Conservation (phyloP, 441 rosid genomes). For the Raphanus hybrid region DNA sequence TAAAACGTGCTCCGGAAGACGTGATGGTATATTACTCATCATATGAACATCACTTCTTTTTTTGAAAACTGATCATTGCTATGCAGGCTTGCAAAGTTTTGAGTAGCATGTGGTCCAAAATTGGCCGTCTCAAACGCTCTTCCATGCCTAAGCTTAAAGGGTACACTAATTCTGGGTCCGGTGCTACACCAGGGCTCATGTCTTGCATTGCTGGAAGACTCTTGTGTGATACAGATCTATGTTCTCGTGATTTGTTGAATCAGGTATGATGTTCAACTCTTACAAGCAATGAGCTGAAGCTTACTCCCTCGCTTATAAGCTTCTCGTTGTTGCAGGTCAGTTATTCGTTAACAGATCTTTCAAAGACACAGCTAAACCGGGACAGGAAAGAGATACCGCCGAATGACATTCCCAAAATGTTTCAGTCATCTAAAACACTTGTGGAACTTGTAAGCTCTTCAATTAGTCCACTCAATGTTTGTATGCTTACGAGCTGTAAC, state of each 20-base stretch:
- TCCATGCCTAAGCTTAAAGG: conserved; percentile 94
- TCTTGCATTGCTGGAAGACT: conserved; percentile 97
- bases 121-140: conserved; percentile 95
- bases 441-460: conserved; percentile 80
- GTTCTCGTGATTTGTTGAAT: conserved; percentile 88
- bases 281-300: conserved; percentile 31
- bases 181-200: conserved; percentile 95
- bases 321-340: conserved; percentile 74
- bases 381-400: conserved; percentile 90
- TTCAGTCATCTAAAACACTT: conserved; percentile 76
- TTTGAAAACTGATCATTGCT: conserved; percentile 16
- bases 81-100: conserved; percentile 87
- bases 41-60: background rate
- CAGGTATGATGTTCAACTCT: conserved; percentile 57
- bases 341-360: conserved; percentile 92
- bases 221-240: conserved; percentile 86
- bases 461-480: conserved; percentile 19
- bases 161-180: conserved; percentile 75
- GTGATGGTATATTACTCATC: conserved; percentile 11
- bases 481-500: conserved; percentile 1
- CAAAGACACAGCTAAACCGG: conserved; percentile 86
- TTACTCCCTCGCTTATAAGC: conserved; percentile 37
- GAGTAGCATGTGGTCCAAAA: conserved; percentile 95
- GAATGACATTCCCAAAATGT: conserved; percentile 82
- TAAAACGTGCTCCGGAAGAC: background rate